phyloP scores from a whole-genome alignment of 345 rosid species.

The Salix koriyanagi region DNA sequence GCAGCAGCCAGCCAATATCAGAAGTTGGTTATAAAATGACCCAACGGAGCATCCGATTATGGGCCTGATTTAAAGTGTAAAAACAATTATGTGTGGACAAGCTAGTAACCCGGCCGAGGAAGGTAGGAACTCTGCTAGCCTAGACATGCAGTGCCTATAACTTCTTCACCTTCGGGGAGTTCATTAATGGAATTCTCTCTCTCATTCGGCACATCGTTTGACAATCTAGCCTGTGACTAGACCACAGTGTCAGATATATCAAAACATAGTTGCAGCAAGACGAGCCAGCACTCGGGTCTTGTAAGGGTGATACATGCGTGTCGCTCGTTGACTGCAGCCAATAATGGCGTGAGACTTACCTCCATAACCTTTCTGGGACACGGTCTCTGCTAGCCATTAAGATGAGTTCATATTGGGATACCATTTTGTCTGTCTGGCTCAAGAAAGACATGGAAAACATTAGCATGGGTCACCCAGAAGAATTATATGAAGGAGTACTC shows the following conservation, averaged over 20 bases:
- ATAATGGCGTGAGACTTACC: background rate
- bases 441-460: background rate
- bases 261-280: background rate
- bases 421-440: slow-evolving; percentile 8
- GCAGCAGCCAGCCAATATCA: background rate
- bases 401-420: no score
- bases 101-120: background rate
- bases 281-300: background rate
- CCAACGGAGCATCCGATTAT: background rate
- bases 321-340: background rate
- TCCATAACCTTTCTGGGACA: background rate
- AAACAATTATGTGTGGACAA: background rate
- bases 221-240: no score
- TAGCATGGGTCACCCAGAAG: slow-evolving; percentile 1
- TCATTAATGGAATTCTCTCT: background rate
- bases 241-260: no score
- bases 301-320: background rate
- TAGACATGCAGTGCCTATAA: background rate
- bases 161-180: background rate
- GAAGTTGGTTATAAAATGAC: background rate
- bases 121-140: background rate
- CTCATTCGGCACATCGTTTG: no score
- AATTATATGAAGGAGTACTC: background rate
- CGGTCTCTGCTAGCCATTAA: background rate
- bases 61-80: background rate